Evolutionary conservation across 805 yeast genomes (phyloP).

Genomic region (Hanseniaspora pseudoguilliermondii): DNA sequence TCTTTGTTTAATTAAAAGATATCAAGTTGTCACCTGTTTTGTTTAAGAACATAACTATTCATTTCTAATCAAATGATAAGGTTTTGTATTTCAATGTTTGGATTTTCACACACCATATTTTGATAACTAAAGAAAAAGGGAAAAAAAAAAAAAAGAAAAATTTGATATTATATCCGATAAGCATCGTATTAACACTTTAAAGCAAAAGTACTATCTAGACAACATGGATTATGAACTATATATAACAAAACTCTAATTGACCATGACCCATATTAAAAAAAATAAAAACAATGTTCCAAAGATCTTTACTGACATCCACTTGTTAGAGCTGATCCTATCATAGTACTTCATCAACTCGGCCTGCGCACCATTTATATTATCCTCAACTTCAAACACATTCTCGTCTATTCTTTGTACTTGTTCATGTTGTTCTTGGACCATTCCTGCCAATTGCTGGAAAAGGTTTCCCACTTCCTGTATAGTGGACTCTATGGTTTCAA

Average conservation of each 20-base stretch:
- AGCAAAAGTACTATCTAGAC: background rate
- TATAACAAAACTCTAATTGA: conserved; percentile 33
- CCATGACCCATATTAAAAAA: conserved; percentile 67
- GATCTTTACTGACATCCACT: conserved; percentile 83
- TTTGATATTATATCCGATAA: background rate
- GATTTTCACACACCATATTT: too few species aligned
- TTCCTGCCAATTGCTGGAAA: conserved; percentile 87
- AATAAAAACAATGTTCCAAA: conserved; percentile 76
- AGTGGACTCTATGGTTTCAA: conserved; percentile 92
- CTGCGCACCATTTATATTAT: conserved; percentile 88
- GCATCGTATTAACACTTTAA: background rate
- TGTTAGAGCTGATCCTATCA: conserved; percentile 71
- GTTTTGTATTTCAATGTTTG: too few species aligned
- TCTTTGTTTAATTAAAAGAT: too few species aligned
- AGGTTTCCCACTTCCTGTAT: conserved; percentile 92
- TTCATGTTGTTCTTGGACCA: conserved; percentile 97
- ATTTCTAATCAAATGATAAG: too few species aligned
- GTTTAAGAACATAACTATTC: too few species aligned
- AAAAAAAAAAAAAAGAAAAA: background rate
- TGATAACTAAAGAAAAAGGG: too few species aligned
- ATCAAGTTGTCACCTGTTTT: too few species aligned
- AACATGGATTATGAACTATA: too few species aligned
- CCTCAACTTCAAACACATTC: conserved; percentile 82
- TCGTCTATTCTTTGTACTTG: conserved; percentile 89
- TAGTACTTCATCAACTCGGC: conserved; percentile 83